Base-by-base conservation (phyloP, 345 rosid genomes). In the Syzygium aqueum region DNA sequence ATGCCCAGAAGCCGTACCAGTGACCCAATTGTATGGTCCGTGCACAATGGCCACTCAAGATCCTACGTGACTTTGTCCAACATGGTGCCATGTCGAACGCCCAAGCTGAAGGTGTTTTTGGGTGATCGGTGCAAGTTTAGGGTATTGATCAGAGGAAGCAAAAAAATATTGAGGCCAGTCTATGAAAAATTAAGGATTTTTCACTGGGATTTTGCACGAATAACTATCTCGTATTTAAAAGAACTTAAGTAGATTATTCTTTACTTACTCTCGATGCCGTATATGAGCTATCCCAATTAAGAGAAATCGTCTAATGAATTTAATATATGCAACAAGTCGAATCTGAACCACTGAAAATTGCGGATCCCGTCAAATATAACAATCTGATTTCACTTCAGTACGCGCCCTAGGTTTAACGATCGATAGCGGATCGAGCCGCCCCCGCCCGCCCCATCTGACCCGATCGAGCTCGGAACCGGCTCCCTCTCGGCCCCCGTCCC, bases 311-410 rank as follows among this genome's bases (percentile, higher is more conserved):
- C 0, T 3, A 43, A 67, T 16, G 13, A 16, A 67, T 67, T 17
- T 0, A 17, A 6, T 8, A 3, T 2, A 17, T 0, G 13, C 4
- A 8, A 1, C 5, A 0, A 67, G 4, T 1, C 1, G 3, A 27
- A 25, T 27, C 5, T 27, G 12, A 25, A 11, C 16, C 7, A 27
- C 27, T 27, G 28, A 59, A 59, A 59, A 59, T 11, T 1, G 0
- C 0, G 0, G 0, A 59, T 59, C 65, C 5, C 30, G 0, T 27
- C 7, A 27, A 5, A 59, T 27, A 11, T 3, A 0, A 0, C 3
- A 1, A 7, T 11, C 11, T 1, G 0, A 1, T 11, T 59, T 14
- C 7, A 0, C 30, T 27, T 59, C 0, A 5, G 0, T 0, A 11
- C 0, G 2, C 2, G 7, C 27, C 27, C 3, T 0, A 1, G 0